phyloP scores from a whole-genome alignment of 805 yeast species.

The Middelhovenomyces tepae region DNA sequence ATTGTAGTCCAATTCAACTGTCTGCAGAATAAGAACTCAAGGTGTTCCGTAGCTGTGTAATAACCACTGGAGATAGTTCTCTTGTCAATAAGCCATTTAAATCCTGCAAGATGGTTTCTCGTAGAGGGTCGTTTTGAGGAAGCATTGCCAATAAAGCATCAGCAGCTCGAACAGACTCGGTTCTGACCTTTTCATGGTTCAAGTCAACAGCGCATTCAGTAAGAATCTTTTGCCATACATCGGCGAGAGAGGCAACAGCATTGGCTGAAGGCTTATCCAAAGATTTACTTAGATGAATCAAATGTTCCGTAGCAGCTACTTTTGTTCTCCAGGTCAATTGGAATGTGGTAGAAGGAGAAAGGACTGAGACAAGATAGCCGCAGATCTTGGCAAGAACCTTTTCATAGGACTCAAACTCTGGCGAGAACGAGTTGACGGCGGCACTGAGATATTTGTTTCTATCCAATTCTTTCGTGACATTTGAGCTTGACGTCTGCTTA shows the following conservation, averaged over 20 bases:
- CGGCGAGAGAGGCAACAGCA: conserved; percentile 1
- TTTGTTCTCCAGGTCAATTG: conserved; percentile 56
- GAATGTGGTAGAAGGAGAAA: conserved; percentile 21
- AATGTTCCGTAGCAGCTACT: conserved; percentile 36
- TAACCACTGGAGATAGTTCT: too few species aligned
- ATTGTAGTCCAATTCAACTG: too few species aligned
- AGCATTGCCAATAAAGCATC: conserved; percentile 16
- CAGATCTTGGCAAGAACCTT: conserved; percentile 26
- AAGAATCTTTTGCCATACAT: conserved; percentile 10
- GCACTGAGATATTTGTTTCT: conserved; percentile 12
- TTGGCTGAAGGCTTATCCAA: conserved; percentile 6
- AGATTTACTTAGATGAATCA: conserved; percentile 20
- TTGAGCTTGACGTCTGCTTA: conserved; percentile 22
- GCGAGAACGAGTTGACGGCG: conserved; percentile 11
- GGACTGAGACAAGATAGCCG: conserved; percentile 22
- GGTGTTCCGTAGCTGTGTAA: too few species aligned
- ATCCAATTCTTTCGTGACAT: conserved; percentile 12
- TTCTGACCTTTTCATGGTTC: conserved; percentile 45
- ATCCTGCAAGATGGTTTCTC: too few species aligned
- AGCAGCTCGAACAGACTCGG: conserved; percentile 39
- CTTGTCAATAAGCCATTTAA: too few species aligned
- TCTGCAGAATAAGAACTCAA: too few species aligned
- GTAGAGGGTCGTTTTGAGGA: too few species aligned
- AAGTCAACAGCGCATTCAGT: conserved; percentile 10
- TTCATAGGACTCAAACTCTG: conserved; percentile 13